These are phyloP conservation scores for Cladobotryum protrusum DNA, from an alignment of 2,329 filamentous ascomycete species.

Conservation along the genomic window DNA sequence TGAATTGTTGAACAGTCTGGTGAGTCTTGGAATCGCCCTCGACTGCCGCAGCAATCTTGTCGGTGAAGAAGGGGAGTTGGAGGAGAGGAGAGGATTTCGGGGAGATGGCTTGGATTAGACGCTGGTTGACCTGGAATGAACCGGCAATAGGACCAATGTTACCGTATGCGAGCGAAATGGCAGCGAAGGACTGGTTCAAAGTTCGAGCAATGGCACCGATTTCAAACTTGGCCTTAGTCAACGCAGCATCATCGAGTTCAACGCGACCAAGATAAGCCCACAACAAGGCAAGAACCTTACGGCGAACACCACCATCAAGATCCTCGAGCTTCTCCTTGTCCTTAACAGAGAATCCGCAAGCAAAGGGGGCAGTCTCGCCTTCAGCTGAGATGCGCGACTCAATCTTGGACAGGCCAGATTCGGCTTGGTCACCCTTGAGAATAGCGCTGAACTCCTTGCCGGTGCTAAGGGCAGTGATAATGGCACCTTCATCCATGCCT, in stretches of 20 bases:
- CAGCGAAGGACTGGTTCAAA: conserved; percentile 78
- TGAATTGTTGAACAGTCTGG: conserved; percentile 77
- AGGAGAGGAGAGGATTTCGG: conserved; percentile 81
- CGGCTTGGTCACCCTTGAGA: conserved; percentile 70
- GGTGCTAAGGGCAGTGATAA: conserved; percentile 73
- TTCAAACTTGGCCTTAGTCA: conserved; percentile 84
- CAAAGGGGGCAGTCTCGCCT: conserved; percentile 45
- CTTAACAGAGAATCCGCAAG: conserved; percentile 58
- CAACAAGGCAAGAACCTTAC: conserved; percentile 82
- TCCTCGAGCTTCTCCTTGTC: conserved; percentile 73
- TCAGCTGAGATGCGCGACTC: conserved; percentile 72
- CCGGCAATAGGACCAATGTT: conserved; percentile 76
- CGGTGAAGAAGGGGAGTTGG: conserved; percentile 82
- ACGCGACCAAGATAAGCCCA: conserved; percentile 94
- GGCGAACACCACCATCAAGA: conserved; percentile 69
- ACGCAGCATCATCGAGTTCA: conserved; percentile 68
- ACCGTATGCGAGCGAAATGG: conserved; percentile 82
- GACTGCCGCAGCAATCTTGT: conserved; percentile 56
- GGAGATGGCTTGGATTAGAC: conserved; percentile 81
- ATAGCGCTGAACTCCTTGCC: conserved; percentile 79
- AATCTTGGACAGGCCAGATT: conserved; percentile 73
- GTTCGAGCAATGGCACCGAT: conserved; percentile 79
- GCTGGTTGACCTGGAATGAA: conserved; percentile 76
- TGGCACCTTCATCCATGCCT: conserved; percentile 69
- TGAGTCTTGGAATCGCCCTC: conserved; percentile 72